phyloP scores from a whole-genome alignment of 2,329 filamentous ascomycete species.

The Beauveria varroae region DNA sequence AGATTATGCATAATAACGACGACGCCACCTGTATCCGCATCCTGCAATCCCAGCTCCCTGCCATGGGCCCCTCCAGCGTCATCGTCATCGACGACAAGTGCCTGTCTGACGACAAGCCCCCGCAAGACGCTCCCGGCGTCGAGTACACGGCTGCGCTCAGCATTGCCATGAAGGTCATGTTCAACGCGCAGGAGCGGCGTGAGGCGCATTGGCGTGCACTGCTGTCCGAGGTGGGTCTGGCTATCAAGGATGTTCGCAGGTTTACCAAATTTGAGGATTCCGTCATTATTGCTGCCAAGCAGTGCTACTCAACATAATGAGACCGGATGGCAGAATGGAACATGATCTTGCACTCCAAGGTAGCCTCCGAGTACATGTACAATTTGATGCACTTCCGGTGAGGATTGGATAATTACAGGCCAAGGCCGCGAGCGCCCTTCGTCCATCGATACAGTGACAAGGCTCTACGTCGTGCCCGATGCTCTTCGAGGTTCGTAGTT shows the following conservation, averaged over 20 bases:
- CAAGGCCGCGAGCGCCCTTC: conserved; percentile 27
- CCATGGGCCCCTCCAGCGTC: conserved; percentile 16
- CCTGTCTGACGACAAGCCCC: conserved; percentile 15
- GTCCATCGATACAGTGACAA: conserved; percentile 49
- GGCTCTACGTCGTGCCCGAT: conserved; percentile 37
- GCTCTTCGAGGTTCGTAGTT: conserved; percentile 33
- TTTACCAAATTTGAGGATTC: conserved; percentile 18
- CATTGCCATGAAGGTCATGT: conserved; percentile 20
- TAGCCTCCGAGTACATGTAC: neutral
- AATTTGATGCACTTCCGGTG: neutral
- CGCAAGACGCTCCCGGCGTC: conserved; percentile 12
- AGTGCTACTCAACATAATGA: neutral
- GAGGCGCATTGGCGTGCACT: conserved; percentile 19
- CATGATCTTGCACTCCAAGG: neutral
- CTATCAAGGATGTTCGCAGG: conserved; percentile 16
- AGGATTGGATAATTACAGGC: conserved; percentile 17
- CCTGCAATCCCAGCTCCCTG: conserved; percentile 13
- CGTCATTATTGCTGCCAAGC: conserved; percentile 15
- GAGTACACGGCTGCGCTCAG: conserved; percentile 18
- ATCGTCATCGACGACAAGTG: conserved; percentile 20
- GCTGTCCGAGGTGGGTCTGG: conserved; percentile 15
- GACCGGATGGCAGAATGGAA: neutral
- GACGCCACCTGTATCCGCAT: conserved; percentile 19
- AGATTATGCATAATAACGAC: conserved; percentile 22
- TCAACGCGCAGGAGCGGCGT: conserved; percentile 18